Base-by-base conservation (phyloP, 768 basidiomycete species). In the Tremella yokohamensis region DNA sequence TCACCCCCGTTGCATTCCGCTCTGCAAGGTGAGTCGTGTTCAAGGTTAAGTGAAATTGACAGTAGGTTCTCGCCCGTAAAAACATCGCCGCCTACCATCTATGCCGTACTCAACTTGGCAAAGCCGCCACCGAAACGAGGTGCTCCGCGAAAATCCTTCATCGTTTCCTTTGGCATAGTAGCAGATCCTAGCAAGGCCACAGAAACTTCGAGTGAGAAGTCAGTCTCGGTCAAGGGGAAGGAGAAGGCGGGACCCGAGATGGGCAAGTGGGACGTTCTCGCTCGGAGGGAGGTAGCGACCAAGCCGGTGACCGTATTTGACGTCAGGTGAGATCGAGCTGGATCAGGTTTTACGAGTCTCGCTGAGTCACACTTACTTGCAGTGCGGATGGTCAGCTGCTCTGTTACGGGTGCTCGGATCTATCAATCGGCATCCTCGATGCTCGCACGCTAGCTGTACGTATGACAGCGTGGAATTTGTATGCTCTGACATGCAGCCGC, bases 301-400 rank as follows among this genome's bases (percentile, higher is more conserved):
- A 85, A 85, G 61, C 86, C 87, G 18, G 68, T 96, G 26, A 97
- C 94, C 11, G 88, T 86, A 67, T 87, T 98, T 70, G 90, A 90
- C 70, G 77, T 90, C 52, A 94, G 90, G 92, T 90, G 62, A 56
- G 29, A 34, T 11, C 29, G 29, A 34, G 29, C 29, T 11, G 11
- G 11, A 34, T 81, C 68, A 11, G 11, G 42, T 38, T 52, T 51
- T 25, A 7, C 24, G 7, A 11, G 25, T 18, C 29, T 24, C 29
- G 29, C 15, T 8, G 8, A 34, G 20, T 2, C 25, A 18, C 2
- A 16, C 56, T 38, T 19, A 53, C 15, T 2, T 0, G 8, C 63
- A 97, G 92, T 68, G 78, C 82, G 45, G 84, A 93, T 73, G 94
- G 96, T 0, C 85, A 82, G 60, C 80, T 88, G 38, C 78, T 98